phyloP scores from a whole-genome alignment of 2,329 filamentous ascomycete species.

The Fusarium coicis region DNA sequence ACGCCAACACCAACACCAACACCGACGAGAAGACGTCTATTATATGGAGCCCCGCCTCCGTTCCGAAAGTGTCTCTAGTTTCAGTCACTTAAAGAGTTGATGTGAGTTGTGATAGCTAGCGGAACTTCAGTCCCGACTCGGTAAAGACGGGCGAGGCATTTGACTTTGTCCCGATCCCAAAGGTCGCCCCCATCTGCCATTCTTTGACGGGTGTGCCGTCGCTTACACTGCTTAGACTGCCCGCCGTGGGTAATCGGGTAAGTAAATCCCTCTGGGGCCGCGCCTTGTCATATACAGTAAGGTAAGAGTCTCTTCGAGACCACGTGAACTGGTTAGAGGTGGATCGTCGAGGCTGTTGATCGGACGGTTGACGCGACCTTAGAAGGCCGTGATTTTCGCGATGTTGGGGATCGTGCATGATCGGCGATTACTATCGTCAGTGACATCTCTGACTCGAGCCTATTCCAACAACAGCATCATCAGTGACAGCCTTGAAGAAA shows the following conservation, averaged over 20 bases:
- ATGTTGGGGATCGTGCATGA: constrained; percentile 2
- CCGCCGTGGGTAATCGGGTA: constrained; percentile 16
- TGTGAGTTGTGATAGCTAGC: neutral
- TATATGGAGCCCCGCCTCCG: constrained; percentile 24
- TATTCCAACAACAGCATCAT: constrained; percentile 8
- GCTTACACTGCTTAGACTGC: neutral
- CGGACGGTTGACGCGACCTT: neutral
- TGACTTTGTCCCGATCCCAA: constrained; percentile 20
- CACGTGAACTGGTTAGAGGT: constrained; percentile 23
- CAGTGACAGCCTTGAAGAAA: neutral
- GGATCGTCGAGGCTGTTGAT: constrained; percentile 18
- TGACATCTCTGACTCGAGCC: constrained; percentile 4
- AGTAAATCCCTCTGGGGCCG: constrained; percentile 9
- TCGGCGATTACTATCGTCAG: constrained; percentile 13
- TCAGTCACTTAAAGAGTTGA: constrained; percentile 17
- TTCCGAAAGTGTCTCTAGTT: constrained; percentile 28
- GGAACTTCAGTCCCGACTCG: constrained; percentile 17
- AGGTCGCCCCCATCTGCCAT: constrained; percentile 6
- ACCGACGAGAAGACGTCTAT: constrained; percentile 16
- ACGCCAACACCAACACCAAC: neutral
- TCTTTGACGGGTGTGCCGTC: constrained; percentile 11
- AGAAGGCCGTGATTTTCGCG: neutral
- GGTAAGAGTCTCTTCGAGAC: constrained; percentile 12
- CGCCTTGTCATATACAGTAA: constrained; percentile 4
- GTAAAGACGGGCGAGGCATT: constrained; percentile 36